These are phyloP conservation scores for Alternaria arbusti DNA, from an alignment of 2,329 filamentous ascomycete genomes.

Conservation along the genomic window DNA sequence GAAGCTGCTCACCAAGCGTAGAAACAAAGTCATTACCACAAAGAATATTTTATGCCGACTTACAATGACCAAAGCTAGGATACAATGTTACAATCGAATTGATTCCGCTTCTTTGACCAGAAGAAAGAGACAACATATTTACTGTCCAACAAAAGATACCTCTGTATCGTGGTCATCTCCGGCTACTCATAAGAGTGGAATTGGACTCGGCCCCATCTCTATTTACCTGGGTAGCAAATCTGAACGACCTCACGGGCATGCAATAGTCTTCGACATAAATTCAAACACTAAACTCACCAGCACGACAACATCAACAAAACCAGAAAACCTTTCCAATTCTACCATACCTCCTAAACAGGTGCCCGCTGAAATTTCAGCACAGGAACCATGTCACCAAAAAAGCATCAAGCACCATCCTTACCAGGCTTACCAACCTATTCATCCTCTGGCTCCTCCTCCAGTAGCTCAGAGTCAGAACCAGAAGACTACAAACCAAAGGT, in stretches of 20 bases:
- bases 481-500: background rate
- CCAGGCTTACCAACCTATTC: background rate
- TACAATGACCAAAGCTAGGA: background rate
- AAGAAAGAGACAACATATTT: background rate
- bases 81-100: background rate
- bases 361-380: background rate
- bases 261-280: no score
- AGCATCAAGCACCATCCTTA: background rate
- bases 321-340: no score
- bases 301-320: no score
- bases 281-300: no score
- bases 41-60: background rate
- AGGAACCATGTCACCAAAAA: background rate
- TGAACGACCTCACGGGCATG: background rate
- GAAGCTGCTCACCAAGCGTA: background rate
- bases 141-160: background rate
- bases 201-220: background rate
- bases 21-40: background rate
- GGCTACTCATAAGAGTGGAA: no score
- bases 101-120: background rate
- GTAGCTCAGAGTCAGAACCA: background rate
- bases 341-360: no score
- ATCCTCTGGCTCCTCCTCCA: background rate
- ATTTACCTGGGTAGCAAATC: background rate
- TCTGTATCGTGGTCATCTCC: background rate